A percentile compares a stretch with the other conserved stretches of the same genome.
phyloP scores from a whole-genome alignment of 2,329 filamentous ascomycete genomes.

The Cladosporium sp. region DNA sequence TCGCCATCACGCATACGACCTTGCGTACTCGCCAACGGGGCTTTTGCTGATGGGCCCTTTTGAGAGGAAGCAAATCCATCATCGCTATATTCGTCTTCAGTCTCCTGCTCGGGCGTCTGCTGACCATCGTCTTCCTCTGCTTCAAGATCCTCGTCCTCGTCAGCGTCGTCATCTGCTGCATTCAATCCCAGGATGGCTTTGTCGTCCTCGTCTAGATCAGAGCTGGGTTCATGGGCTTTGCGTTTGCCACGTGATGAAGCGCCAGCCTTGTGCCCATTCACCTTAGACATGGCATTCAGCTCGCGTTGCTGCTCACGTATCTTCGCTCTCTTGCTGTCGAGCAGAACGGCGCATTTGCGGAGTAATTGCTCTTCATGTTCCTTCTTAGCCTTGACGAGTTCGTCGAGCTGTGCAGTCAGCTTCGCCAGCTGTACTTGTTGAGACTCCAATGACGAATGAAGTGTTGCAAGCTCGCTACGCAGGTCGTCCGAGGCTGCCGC shows the following conservation, averaged over 20 bases:
- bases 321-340: conserved; percentile 80
- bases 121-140: conserved; percentile 41
- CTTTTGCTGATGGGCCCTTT: neutral
- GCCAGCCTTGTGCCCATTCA: conserved; percentile 24
- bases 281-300: conserved; percentile 13
- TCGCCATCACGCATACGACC: neutral
- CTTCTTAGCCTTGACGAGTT: conserved; percentile 65
- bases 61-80: conserved; percentile 21
- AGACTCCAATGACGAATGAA: conserved; percentile 36
- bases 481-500: conserved; percentile 50
- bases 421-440: conserved; percentile 59
- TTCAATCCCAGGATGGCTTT: conserved; percentile 31
- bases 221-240: conserved; percentile 46
- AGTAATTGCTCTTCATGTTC: conserved; percentile 67
- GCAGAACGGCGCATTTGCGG: conserved; percentile 66
- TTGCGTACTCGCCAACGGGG: neutral
- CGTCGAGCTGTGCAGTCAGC: conserved; percentile 64
- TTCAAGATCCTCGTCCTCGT: conserved; percentile 46
- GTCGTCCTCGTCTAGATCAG: conserved; percentile 34
- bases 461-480: conserved; percentile 43
- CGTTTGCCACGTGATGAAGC: conserved; percentile 36
- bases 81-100: conserved; percentile 31
- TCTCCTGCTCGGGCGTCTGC: conserved; percentile 26
- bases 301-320: conserved; percentile 62
- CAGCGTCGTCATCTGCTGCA: conserved; percentile 38